Evolutionary conservation across 2,329 filamentous ascomycete species (phyloP), one percentile per base, ranked within the genome.

Genomic region (Aureobasidium leucospermi): DNA sequence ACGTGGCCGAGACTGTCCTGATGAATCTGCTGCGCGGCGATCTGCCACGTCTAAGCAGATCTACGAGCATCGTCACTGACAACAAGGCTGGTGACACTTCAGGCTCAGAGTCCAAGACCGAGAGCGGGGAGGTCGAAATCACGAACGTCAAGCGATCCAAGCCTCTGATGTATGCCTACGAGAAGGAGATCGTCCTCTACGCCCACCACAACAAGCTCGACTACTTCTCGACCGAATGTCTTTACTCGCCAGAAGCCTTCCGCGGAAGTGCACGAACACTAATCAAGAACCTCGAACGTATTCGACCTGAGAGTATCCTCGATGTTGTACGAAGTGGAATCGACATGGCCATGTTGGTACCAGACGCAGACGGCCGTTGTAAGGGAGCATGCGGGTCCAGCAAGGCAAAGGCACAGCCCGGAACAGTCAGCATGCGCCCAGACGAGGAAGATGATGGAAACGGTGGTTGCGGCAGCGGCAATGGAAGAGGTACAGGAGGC

Each of bases 171-270:
- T 99, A 97, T 72, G 92, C 93, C 1, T 99, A 97, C 70, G 94
- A 99, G 72, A 99, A 99, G 76, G 94, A 99, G 71, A 99, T 99
- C 65, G 94, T 99, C 16, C 80, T 99, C 6, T 99, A 99, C 71
- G 94, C 94, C 5, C 90, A 97, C 70, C 91, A 99, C 78, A 96
- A 94, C 75, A 92, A 92, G 73, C 80, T 99, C 64, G 92, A 97
- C 71, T 99, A 99, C 75, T 99, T 99, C 75, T 96, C 87, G 68
- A 99, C 94, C 0, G 94, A 99, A 75, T 99, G 94, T 78, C 91
- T 99, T 62, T 99, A 99, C 78, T 96, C 90, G 58, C 94, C 94
- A 0, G 94, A 99, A 74, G 94, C 94, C 2, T 99, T 99, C 70
- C 83, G 94, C 61, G 94, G 94, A 3, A 96, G 90, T 65, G 94